Evolutionary conservation across 176 grass and related monocot genomes (phyloP), one percentile per base, ranked within the genome.

Genomic region (Tuctoria greenei): DNA sequence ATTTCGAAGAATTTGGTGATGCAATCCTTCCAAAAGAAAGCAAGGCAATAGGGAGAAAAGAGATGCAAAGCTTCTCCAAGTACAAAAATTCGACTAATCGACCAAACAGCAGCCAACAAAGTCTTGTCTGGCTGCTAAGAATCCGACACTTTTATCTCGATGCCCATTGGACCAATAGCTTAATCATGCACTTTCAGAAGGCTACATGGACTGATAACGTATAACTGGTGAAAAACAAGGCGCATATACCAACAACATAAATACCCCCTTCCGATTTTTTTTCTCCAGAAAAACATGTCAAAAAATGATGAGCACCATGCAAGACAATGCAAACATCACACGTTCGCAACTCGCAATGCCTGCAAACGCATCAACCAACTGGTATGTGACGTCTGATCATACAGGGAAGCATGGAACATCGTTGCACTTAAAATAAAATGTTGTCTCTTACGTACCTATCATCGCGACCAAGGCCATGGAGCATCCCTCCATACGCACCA

Each of bases 401-500:
- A 16, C 54, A 69, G 11, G 41, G 23, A 58, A 50, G 15, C 27
- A 69, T 10, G 0, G 20, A 46, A n/a, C 39, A 10, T 10, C 10
- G 3, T 44, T 57, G 14, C 45, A 69, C 24, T 31, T 21, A 54
- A 77, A 25, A 47, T 12, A 75, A 31, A 35, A 67, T 9, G 39
- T 8, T 31, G 7, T 35, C 5, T 64, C 12, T 31, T 17, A 26
- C 10, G 11, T n/a, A n/a, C n/a, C n/a, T 16, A 16, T 8, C 35
- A 25, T 94, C 85, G 88, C 84, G 89, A 88, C 87, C 95, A 92
- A 55, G 91, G 95, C 91, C 89, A 99, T 42, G 81, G 87, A 56
- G 95, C 91, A 74, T 99, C 85, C 61, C 42, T 94, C 95, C 95
- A 98, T 21, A 74, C 74, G 66, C 91, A 95, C 82, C 82, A 95